Evolutionary conservation across 1,284 basidiomycete species (phyloP).

Genomic region (Xerocomus minutiporus): DNA sequence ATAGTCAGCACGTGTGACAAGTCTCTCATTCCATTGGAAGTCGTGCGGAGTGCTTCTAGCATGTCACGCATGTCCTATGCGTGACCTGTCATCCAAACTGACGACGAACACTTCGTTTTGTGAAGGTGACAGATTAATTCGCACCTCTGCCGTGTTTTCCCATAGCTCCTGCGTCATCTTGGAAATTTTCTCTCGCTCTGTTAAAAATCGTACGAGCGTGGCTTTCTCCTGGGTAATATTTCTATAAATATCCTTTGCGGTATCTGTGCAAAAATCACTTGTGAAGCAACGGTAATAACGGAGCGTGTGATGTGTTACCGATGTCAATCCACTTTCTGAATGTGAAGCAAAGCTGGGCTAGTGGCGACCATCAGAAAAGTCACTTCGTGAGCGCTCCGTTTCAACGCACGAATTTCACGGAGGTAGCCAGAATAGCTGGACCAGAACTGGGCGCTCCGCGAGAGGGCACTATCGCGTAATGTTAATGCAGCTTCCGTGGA

Average conservation of each 20-base stretch:
- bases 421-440: conserved; percentile 79
- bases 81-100: conserved; percentile 2
- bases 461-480: conserved; percentile 49
- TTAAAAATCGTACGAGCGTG: conserved; percentile 44
- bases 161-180: conserved; percentile 28
- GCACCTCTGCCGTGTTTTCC: conserved; percentile 30
- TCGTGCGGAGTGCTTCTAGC: conserved; percentile 24
- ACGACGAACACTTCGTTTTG: not conserved
- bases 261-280: conserved; percentile 39
- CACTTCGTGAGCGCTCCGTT: conserved; percentile 14
- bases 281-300: conserved; percentile 10
- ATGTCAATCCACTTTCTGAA: conserved; percentile 70
- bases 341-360: conserved; percentile 70
- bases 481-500: conserved; percentile 4
- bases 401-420: conserved; percentile 62
- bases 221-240: conserved; percentile 61
- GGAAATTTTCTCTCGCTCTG: conserved; percentile 40
- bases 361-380: conserved; percentile 15
- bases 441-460: conserved; percentile 75
- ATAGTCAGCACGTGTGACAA: conserved; percentile 19
- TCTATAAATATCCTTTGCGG: conserved; percentile 60
- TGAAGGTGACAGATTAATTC: conserved; percentile 5
- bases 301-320: conserved; percentile 37
- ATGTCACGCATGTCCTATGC: conserved; percentile 29
- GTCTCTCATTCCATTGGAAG: conserved; percentile 19